Percentiles rank a stretch among this genome's conserved stretches.
Evolutionary conservation across 1,139 yeast genomes (phyloP).

Genomic region (Saccharomycopsis hybrid): DNA sequence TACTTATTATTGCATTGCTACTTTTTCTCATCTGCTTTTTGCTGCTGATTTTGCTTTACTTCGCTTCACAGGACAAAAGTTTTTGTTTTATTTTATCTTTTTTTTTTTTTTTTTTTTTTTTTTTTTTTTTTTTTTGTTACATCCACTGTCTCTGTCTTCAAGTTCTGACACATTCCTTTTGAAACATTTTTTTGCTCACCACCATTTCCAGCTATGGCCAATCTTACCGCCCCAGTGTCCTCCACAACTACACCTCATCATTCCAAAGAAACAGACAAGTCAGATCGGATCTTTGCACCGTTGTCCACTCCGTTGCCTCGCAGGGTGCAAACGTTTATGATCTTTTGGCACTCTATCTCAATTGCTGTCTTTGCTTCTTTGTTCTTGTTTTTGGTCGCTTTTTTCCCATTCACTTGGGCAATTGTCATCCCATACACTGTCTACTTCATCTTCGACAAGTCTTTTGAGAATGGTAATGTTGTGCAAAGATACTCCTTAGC

Average conservation of each 20-base stretch:
- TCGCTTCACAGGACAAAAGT: no score
- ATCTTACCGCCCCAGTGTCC: no score
- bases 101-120: no score
- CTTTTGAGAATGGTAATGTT: conserved; percentile 71
- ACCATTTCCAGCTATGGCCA: no score
- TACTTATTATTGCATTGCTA: no score
- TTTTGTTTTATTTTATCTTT: no score
- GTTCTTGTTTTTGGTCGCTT: conserved; percentile 50
- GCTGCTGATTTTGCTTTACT: no score
- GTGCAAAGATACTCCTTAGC: conserved; percentile 49
- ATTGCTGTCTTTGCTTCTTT: conserved; percentile 54
- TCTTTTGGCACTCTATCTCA: conserved; percentile 71
- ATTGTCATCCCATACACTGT: conserved; percentile 47
- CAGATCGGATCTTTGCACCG: conserved; percentile 34
- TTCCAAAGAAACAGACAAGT: background rate
- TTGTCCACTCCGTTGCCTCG: conserved; percentile 48
- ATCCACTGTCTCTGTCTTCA: no score
- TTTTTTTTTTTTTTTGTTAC: no score
- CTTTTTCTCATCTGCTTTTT: no score
- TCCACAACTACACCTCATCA: background rate
- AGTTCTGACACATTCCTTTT: no score
- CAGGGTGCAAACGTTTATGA: conserved; percentile 63
- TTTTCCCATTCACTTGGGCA: conserved; percentile 66
- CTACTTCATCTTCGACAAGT: conserved; percentile 53
- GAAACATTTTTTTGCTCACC: no score